Evolutionary conservation across 768 basidiomycete species (phyloP).

Genomic region (Xerocomellus intermedius): DNA sequence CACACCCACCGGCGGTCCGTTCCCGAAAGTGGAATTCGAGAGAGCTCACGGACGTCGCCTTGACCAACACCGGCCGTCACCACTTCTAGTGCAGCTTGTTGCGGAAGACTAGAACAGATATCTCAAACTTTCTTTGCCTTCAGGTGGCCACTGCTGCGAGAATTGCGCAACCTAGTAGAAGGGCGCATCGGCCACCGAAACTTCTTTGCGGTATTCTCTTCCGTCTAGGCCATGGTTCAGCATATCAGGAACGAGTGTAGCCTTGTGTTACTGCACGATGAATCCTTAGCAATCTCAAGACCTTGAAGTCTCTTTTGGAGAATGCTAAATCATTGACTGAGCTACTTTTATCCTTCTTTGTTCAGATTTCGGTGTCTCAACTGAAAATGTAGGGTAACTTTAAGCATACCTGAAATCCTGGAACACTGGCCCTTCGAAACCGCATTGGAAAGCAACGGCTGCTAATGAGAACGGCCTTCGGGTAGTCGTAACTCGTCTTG

Average conservation of each 20-base stretch:
- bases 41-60: background rate
- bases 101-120: background rate
- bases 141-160: background rate
- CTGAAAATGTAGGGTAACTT: background rate
- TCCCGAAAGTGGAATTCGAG: slow-evolving; percentile 2
- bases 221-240: too few relatives aligned
- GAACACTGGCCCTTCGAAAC: background rate
- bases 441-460: too few relatives aligned
- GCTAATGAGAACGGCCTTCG: background rate
- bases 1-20: too few relatives aligned
- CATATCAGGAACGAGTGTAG: background rate
- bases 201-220: background rate
- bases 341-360: background rate
- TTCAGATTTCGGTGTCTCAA: background rate
- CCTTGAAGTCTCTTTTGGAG: slow-evolving; percentile 14
- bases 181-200: slow-evolving; percentile 6
- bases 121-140: background rate
- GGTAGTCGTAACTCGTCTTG: too few relatives aligned
- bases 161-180: background rate
- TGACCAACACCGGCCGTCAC: background rate
- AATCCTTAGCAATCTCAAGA: slow-evolving; percentile 7
- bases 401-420: background rate
- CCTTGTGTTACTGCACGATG: background rate
- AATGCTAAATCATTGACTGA: slow-evolving; percentile 1
- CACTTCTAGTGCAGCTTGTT: too few relatives aligned